These are phyloP conservation scores for Dipteronia sinensis DNA, from an alignment of 345 rosid species.

Conservation along the genomic window DNA sequence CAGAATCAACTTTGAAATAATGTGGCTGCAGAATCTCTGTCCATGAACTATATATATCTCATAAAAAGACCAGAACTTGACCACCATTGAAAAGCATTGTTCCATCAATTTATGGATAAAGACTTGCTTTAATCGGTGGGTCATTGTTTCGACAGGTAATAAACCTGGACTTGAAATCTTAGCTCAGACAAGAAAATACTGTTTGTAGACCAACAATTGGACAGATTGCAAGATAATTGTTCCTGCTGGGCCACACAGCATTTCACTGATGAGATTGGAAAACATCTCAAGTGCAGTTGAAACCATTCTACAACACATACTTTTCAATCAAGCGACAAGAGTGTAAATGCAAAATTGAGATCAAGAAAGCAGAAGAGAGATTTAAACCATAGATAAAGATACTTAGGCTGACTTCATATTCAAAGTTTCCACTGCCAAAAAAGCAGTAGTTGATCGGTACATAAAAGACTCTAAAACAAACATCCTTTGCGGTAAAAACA, in stretches of 20 bases:
- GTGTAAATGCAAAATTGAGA: not conserved
- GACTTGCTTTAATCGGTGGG: conserved; percentile 20
- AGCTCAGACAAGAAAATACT: conserved; percentile 14
- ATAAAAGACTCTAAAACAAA: not conserved
- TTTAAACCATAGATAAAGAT: not conserved
- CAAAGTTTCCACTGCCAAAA: not conserved
- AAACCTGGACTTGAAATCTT: not conserved
- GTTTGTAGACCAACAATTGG: conserved; percentile 5
- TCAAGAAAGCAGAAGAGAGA: not conserved
- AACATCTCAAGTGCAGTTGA: not conserved
- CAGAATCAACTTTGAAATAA: conserved; percentile 13
- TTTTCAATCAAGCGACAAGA: not conserved
- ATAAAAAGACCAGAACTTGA: conserved; percentile 29
- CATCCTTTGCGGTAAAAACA: conserved; percentile 21
- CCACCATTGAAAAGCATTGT: conserved; percentile 24
- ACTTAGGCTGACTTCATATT: not conserved
- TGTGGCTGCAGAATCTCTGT: conserved; percentile 33
- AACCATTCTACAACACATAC: not conserved
- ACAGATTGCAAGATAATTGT: conserved; percentile 17
- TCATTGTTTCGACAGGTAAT: conserved; percentile 14
- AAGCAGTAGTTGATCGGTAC: not conserved
- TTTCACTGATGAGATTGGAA: not conserved
- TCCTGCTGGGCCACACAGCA: conserved; percentile 18
- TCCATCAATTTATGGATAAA: conserved; percentile 21
- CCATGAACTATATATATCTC: conserved; percentile 16